phyloP scores from a whole-genome alignment of 306 rosid species.

The Lithocarpus polystachyus region DNA sequence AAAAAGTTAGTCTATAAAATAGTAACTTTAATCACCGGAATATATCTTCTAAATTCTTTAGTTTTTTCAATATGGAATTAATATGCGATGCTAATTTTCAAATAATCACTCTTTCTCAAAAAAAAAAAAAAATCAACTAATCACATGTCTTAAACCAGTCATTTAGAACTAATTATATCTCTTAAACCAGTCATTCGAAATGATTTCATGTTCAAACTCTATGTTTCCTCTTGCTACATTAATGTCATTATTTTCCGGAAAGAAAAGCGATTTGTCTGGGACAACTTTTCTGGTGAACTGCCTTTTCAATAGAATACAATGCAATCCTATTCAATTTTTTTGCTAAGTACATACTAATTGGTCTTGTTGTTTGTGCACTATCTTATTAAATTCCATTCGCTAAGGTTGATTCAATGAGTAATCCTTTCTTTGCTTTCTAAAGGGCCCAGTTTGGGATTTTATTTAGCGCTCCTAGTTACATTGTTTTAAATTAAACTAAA shows the following conservation, averaged over 20 bases:
- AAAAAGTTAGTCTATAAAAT: slow-evolving; percentile 24
- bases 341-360: slow-evolving; percentile 51
- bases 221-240: slow-evolving; percentile 25
- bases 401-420: slow-evolving; percentile 32
- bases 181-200: background rate
- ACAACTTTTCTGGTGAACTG: slow-evolving; percentile 42
- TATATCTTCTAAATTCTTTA: background rate
- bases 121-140: too few relatives aligned
- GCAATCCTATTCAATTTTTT: slow-evolving; percentile 34
- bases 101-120: background rate
- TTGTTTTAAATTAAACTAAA: slow-evolving; percentile 39
- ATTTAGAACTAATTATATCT: too few relatives aligned
- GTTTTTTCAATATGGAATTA: slow-evolving; percentile 3
- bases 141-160: too few relatives aligned
- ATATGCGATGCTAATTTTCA: background rate
- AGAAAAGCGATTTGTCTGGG: slow-evolving; percentile 48
- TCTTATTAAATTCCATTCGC: slow-evolving; percentile 32
- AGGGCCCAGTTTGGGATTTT: slow-evolving; percentile 42
- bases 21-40: slow-evolving; percentile 24
- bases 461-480: slow-evolving; percentile 53
- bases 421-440: slow-evolving; percentile 31
- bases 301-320: slow-evolving; percentile 55
- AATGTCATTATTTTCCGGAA: slow-evolving; percentile 27
- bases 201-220: slow-evolving; percentile 25
- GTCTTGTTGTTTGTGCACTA: slow-evolving; percentile 75